Evolutionary conservation across 805 yeast genomes (phyloP), one percentile per base, ranked within the genome.

Genomic region (Martiniozyma abietophila): DNA sequence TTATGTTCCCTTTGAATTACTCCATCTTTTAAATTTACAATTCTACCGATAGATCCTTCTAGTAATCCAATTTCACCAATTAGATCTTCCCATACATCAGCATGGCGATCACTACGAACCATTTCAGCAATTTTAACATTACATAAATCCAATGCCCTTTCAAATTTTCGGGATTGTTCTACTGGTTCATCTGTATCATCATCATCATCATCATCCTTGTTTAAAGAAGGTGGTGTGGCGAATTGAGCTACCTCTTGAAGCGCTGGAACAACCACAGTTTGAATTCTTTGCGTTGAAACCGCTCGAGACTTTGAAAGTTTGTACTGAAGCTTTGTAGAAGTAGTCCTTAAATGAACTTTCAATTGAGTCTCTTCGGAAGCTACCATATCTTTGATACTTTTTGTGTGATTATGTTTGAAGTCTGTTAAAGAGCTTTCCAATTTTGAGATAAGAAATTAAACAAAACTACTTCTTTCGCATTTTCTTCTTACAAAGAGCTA

Each of bases 51-150:
- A 1, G 43, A 36, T 4, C 35, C 34, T 20, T 37, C 43, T 10
- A 42, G 21, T 9, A 39, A 22, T 10, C 41, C 34, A 12, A 42
- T 11, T 28, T 42, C 46, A 7, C 43, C 43, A n/a, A 39, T 30
- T 6, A 42, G 23, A 15, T 42, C 46, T 30, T 42, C 46, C 43
- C 43, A 42, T 7, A 42, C 43, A 19, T 42, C 46, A 3, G 43
- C 35, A 12, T 24, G 19, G 18, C 46, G 25, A 29, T 42, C 46
- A 6, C 35, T 19, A 20, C 46, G 31, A 3, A 42, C 43, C 27
- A 42, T 17, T 15, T 35, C 36, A 4, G 38, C 37, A 12, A 42
- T 8, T 6, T 27, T 27, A 24, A 42, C 39, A n/a, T 26, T 34
- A 2, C 34, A 20, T 11, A 42, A 25, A 5, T 37, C 46, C 12